phyloP scores from a whole-genome alignment of 768 basidiomycete species.

The Russula earlei region DNA sequence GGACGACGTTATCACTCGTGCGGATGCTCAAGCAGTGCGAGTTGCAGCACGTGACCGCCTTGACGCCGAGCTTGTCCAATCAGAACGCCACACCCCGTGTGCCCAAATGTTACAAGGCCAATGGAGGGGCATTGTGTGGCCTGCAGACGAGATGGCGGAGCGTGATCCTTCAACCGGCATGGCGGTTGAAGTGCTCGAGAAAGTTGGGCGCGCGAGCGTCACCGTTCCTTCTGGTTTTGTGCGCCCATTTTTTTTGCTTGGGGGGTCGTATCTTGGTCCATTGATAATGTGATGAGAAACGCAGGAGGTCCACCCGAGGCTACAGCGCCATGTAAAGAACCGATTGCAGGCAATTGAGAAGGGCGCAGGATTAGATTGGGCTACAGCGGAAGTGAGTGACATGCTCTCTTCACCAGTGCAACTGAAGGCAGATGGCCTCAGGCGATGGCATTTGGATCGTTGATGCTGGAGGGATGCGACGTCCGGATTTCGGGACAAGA shows the following conservation, averaged over 20 bases:
- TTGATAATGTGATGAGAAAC: neutral
- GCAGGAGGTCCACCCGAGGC: constrained; percentile 70
- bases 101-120: constrained; percentile 53
- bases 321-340: constrained; percentile 71
- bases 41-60: constrained; percentile 51
- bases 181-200: constrained; percentile 36
- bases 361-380: constrained; percentile 76
- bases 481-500: constrained; percentile 91
- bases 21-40: constrained; percentile 43
- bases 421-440: constrained; percentile 23
- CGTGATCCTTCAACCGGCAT: constrained; percentile 64
- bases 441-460: constrained; percentile 82
- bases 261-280: neutral
- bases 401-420: neutral
- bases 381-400: constrained; percentile 67
- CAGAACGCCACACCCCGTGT: constrained; percentile 39
- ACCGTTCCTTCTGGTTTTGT: constrained; percentile 52
- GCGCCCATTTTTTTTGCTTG: constrained; percentile 24
- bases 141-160: constrained; percentile 43
- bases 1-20: constrained; percentile 44
- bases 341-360: constrained; percentile 59
- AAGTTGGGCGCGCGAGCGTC: constrained; percentile 64
- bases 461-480: constrained; percentile 75
- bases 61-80: constrained; percentile 46
- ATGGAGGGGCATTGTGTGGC: constrained; percentile 57